These are phyloP conservation scores for Xylaria multiplex DNA, from an alignment of 2,329 filamentous ascomycete species.

Conservation along the genomic window DNA sequence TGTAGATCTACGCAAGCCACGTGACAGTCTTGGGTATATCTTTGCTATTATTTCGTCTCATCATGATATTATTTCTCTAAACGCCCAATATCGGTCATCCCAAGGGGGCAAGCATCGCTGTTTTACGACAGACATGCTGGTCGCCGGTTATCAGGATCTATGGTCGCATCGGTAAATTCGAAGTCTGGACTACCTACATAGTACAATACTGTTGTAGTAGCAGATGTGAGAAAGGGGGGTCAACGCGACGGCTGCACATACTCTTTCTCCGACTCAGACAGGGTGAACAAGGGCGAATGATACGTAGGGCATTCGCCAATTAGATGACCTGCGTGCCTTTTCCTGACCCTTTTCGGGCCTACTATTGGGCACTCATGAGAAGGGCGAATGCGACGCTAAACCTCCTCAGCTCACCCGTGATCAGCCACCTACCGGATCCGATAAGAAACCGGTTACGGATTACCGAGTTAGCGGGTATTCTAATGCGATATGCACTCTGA, in stretches of 20 bases:
- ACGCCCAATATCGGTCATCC: slow-evolving; percentile 12
- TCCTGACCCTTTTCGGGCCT: slow-evolving; percentile 27
- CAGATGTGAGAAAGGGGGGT: slow-evolving; percentile 11
- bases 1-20: slow-evolving; percentile 2
- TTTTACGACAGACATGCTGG: not conserved
- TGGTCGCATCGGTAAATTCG: slow-evolving; percentile 27
- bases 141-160: slow-evolving; percentile 9
- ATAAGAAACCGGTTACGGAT: slow-evolving; percentile 18
- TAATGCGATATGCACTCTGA: not conserved
- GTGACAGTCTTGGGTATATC: not conserved
- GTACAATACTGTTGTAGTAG: no score
- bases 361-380: slow-evolving; percentile 29
- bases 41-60: not conserved
- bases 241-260: slow-evolving; percentile 11
- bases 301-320: slow-evolving; percentile 25
- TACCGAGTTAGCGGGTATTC: not conserved
- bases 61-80: not conserved
- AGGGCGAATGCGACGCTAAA: slow-evolving; percentile 26
- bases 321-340: slow-evolving; percentile 18
- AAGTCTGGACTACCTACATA: slow-evolving; percentile 9
- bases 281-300: slow-evolving; percentile 13
- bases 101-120: slow-evolving; percentile 2
- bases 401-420: slow-evolving; percentile 24
- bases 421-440: slow-evolving; percentile 14
- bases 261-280: slow-evolving; percentile 20